Evolutionary conservation across 2,329 filamentous ascomycete genomes (phyloP), one percentile per base, ranked within the genome.

Genomic region (Cytospora schulzeri): DNA sequence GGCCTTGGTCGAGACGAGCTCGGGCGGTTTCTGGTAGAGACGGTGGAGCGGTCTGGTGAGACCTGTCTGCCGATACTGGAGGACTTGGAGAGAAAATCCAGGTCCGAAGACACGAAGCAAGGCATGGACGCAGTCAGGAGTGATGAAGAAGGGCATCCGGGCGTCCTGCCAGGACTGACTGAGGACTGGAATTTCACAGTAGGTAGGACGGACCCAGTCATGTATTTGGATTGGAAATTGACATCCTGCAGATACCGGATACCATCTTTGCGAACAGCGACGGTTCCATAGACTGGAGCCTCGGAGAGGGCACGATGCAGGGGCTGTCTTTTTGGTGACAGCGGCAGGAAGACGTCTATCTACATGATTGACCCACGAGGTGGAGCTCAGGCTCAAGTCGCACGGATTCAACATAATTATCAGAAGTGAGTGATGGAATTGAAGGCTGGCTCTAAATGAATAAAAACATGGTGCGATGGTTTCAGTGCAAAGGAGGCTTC

Each of bases 51-150:
- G 53, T 71, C 72, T 5, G 68, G 73, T 31, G 65, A 67, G 56
- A 64, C 68, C n/a, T 73, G 74, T 52, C 73, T 74, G 29, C 70
- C 72, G 7, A 55, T 79, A 3, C 66, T 81, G 26, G 72, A 71
- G 57, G 73, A 75, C 48, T 67, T 76, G 45, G 76, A 1, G 70
- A 71, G 1, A 66, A 68, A 9, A 62, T 68, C 41, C 5, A 61
- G 59, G 4, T n/a, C 52, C 11, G 35, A 33, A 6, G 50, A 62
- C 55, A 57, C 65, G 11, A 63, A 41, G 53, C 26, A 66, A 35
- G 62, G 62, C 8, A 19, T 69, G 12, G 66, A 65, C 1, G 62
- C 26, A 11, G 5, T 31, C 51, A 50, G 22, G 26, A n/a, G 38
- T 7, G 19, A n/a, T 7, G 35, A 29, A 26, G 56, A 31, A n/a